Conservation (phyloP, 2,329 filamentous ascomycete genomes). For the Helminthosporium solani region DNA sequence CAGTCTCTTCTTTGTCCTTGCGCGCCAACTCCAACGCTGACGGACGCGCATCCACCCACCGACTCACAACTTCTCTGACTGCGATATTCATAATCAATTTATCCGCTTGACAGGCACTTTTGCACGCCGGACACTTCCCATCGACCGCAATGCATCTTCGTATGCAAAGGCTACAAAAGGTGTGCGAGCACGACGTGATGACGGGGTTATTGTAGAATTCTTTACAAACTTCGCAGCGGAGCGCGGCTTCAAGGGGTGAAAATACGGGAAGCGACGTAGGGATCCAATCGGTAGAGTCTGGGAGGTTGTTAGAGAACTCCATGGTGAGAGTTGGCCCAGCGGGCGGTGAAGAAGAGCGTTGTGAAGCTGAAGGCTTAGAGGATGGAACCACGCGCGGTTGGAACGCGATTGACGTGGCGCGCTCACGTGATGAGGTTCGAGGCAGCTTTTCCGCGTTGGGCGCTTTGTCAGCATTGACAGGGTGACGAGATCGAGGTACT, state of each 20-base stretch:
- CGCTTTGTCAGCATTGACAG: neutral
- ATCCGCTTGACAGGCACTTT: conserved; percentile 74
- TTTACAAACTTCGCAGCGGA: conserved; percentile 97
- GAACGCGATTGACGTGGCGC: neutral
- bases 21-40: conserved; percentile 65
- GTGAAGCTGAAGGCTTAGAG: neutral
- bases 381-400: neutral
- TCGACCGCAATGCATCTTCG: conserved; percentile 79
- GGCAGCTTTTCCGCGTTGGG: neutral
- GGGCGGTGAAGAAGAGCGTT: neutral
- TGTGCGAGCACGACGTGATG: conserved; percentile 91
- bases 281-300: conserved; percentile 86
- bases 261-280: conserved; percentile 66
- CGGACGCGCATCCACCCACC: conserved; percentile 68
- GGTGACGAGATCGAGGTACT: too few species aligned
- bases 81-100: conserved; percentile 83
- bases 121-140: conserved; percentile 85
- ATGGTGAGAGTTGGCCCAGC: conserved; percentile 14
- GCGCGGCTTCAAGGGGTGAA: conserved; percentile 72
- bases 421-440: neutral
- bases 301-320: conserved; percentile 48
- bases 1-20: conserved; percentile 32
- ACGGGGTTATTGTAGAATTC: conserved; percentile 95
- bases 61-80: conserved; percentile 79
- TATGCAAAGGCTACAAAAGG: conserved; percentile 96